Conservation (phyloP, 169 alveolate genomes). For the Theileria sp. region DNA sequence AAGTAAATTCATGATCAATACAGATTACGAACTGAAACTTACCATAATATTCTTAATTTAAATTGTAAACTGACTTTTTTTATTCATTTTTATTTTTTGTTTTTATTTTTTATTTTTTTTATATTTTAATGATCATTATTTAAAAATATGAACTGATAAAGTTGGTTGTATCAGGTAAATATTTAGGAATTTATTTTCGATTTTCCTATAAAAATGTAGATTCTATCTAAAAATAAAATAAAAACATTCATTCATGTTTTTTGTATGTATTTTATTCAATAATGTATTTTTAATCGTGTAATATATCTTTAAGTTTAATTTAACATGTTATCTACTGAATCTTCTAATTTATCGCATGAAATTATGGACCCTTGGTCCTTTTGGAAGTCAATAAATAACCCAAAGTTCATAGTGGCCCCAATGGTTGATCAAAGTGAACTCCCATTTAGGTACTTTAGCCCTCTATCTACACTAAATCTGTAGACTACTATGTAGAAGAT, state of each 20-base stretch:
- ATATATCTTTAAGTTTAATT: no score
- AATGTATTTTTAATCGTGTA: background rate
- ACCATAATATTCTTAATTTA: background rate
- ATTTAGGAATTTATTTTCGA: no score
- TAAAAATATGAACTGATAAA: background rate
- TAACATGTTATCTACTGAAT: background rate
- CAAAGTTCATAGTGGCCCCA: constrained; percentile 74
- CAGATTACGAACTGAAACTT: background rate
- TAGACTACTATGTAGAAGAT: constrained; percentile 83
- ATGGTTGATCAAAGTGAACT: constrained; percentile 79
- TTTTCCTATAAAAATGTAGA: background rate
- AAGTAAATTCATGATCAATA: background rate
- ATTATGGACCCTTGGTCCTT: constrained; percentile 36
- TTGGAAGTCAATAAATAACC: constrained; percentile 69
- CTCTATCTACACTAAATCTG: background rate
- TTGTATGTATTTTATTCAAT: background rate
- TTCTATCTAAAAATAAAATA: background rate
- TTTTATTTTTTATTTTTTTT: background rate
- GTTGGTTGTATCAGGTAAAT: background rate
- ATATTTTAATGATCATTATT: background rate
- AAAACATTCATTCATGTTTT: no score
- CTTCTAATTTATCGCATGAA: background rate
- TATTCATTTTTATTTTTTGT: background rate
- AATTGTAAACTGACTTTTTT: background rate
- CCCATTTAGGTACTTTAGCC: constrained; percentile 53